phyloP scores from a whole-genome alignment of 805 yeast species.

The Metschnikowia colocasiae region DNA sequence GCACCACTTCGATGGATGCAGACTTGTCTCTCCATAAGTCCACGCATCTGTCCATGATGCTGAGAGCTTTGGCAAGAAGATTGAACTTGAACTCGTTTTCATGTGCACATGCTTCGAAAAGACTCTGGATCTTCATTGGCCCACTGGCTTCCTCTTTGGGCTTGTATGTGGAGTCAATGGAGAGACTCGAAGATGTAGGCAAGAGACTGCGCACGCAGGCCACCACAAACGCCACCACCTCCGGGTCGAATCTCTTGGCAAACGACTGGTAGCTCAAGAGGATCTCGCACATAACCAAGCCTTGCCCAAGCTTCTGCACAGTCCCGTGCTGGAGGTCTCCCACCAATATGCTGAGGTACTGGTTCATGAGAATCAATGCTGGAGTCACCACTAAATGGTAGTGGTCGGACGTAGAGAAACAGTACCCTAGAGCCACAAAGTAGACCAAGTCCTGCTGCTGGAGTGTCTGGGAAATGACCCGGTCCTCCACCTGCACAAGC shows the following conservation, averaged over 20 bases:
- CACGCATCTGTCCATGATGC: constrained; percentile 29
- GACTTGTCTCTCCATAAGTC: constrained; percentile 59
- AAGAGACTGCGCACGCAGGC: constrained; percentile 45
- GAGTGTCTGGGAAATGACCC: constrained; percentile 34
- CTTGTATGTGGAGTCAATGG: constrained; percentile 18
- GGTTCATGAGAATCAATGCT: constrained; percentile 66
- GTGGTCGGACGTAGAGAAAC: constrained; percentile 93
- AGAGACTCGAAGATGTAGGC: constrained; percentile 24
- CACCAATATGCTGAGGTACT: constrained; percentile 43
- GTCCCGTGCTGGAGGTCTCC: constrained; percentile 22
- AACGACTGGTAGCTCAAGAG: constrained; percentile 70
- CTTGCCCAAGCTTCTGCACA: constrained; percentile 48
- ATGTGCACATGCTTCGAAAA: constrained; percentile 12
- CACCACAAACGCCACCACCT: constrained; percentile 58
- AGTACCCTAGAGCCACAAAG: constrained; percentile 65
- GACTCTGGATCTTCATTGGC: constrained; percentile 12
- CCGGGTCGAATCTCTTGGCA: constrained; percentile 82
- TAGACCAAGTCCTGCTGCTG: constrained; percentile 54
- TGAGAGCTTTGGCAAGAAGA: constrained; percentile 32
- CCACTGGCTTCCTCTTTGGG: constrained; percentile 6
- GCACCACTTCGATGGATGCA: constrained; percentile 57
- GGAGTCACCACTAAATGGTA: constrained; percentile 92
- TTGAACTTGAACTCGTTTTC: constrained; percentile 22
- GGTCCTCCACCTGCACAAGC: constrained; percentile 51
- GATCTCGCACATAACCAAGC: constrained; percentile 63